phyloP scores from a whole-genome alignment of 116 monocot species.

The Posidonia oceanica region DNA sequence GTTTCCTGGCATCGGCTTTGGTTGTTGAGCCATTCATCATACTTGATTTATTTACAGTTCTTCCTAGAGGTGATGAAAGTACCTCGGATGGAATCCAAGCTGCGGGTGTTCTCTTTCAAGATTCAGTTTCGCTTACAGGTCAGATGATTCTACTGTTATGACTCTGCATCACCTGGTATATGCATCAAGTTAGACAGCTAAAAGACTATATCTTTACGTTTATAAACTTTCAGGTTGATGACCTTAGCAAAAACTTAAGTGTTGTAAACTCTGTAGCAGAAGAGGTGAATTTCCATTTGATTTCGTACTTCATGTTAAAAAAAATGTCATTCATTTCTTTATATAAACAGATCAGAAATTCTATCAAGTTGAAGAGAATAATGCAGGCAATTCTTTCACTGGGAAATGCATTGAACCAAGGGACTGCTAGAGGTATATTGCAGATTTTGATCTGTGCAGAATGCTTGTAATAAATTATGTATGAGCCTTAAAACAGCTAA shows the following conservation, averaged over 20 bases:
- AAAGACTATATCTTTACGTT: no score
- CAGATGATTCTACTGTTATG: neutral
- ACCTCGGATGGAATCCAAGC: constrained; percentile 89
- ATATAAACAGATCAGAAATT: constrained; percentile 66
- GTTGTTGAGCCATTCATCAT: no score
- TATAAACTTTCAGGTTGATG: constrained; percentile 42
- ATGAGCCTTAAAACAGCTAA: no score
- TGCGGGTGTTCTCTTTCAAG: constrained; percentile 91
- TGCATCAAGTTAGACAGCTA: neutral
- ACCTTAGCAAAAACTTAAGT: constrained; percentile 59
- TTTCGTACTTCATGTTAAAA: neutral
- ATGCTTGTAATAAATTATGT: neutral
- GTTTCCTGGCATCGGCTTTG: no score
- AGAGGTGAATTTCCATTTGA: constrained; percentile 33
- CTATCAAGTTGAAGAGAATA: constrained; percentile 78
- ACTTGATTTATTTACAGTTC: constrained; percentile 17
- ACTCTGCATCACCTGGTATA: neutral
- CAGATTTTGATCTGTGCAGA: neutral
- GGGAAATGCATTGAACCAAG: constrained; percentile 97
- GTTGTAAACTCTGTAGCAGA: constrained; percentile 64
- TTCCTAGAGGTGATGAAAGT: constrained; percentile 97
- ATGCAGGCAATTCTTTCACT: constrained; percentile 99
- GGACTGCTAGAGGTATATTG: constrained; percentile 76
- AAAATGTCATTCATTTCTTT: neutral
- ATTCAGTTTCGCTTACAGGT: constrained; percentile 91